Conservation (phyloP, 2,329 filamentous ascomycete genomes). For the Cordyceps militaris region DNA sequence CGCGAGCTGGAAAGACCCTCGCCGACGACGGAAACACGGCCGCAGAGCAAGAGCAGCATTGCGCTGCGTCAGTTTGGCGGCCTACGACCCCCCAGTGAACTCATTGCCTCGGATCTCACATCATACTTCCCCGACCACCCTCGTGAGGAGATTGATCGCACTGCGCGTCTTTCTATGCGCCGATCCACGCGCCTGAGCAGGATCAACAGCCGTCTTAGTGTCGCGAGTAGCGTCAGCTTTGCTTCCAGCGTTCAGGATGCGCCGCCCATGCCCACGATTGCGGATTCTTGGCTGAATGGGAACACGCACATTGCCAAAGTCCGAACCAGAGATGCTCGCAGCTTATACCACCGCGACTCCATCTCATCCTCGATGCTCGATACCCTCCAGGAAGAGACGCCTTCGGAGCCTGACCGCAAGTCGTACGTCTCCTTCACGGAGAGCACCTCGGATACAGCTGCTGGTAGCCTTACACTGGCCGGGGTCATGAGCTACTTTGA, state of each 20-base stretch:
- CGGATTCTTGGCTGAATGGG: constrained; percentile 76
- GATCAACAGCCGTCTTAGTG: constrained; percentile 86
- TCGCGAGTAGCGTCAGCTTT: constrained; percentile 87
- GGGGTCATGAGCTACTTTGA: constrained; percentile 74
- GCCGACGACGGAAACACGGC: constrained; percentile 35
- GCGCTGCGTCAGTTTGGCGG: constrained; percentile 80
- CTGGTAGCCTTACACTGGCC: constrained; percentile 63
- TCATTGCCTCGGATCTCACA: constrained; percentile 92
- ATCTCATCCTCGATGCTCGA: constrained; percentile 83
- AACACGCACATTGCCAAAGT: constrained; percentile 32
- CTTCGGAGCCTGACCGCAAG: constrained; percentile 80
- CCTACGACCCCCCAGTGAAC: constrained; percentile 85
- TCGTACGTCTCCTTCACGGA: constrained; percentile 89
- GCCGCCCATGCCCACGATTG: constrained; percentile 90
- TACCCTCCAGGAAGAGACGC: constrained; percentile 84
- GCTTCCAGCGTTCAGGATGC: constrained; percentile 89
- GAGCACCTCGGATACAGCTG: constrained; percentile 62
- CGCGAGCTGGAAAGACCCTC: constrained; percentile 52
- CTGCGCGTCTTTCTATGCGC: constrained; percentile 84
- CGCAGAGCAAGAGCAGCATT: constrained; percentile 38
- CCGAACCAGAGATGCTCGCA: constrained; percentile 35
- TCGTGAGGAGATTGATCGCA: constrained; percentile 90
- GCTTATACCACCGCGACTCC: constrained; percentile 66
- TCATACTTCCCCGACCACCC: constrained; percentile 97
- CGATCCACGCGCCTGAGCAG: constrained; percentile 86